A percentile compares a stretch with the other conserved stretches of the same genome.
Conservation (phyloP, 2,329 filamentous ascomycete species). For the Colletotrichum horii region DNA sequence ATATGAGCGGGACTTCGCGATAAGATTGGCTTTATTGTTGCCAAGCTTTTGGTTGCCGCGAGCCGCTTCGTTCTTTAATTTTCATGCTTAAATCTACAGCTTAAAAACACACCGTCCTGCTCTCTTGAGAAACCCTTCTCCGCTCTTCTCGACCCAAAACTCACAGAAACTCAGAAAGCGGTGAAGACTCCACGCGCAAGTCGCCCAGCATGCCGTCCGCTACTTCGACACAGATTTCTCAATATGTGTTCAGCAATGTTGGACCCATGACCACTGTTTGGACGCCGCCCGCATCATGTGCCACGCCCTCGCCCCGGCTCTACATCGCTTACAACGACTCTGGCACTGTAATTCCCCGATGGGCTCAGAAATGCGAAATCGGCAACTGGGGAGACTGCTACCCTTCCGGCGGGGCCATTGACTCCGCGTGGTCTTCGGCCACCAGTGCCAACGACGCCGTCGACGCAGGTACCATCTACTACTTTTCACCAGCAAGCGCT, state of each 20-base stretch:
- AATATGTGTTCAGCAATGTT: slow-evolving; percentile 2
- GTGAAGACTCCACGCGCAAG: not conserved
- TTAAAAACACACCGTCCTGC: not conserved
- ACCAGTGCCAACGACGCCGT: not conserved
- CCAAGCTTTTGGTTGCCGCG: not conserved
- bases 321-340: not conserved
- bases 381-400: slow-evolving; percentile 22
- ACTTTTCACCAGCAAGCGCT: slow-evolving; percentile 27
- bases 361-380: not conserved
- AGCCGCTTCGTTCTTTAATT: not conserved
- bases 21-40: not conserved
- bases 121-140: not conserved
- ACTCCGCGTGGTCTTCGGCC: not conserved
- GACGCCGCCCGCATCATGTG: slow-evolving; percentile 16
- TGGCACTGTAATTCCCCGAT: not conserved
- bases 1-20: not conserved
- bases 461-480: slow-evolving; percentile 3
- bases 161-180: not conserved
- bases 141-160: not conserved
- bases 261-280: slow-evolving; percentile 25
- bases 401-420: slow-evolving; percentile 23
- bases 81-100: not conserved
- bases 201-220: not conserved
- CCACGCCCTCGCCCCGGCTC: not conserved
- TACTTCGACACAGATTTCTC: not conserved